Percentiles rank a stretch among this genome's conserved stretches.
Conservation (phyloP, 176 grass and related monocot genomes). For the Secale cereale region DNA sequence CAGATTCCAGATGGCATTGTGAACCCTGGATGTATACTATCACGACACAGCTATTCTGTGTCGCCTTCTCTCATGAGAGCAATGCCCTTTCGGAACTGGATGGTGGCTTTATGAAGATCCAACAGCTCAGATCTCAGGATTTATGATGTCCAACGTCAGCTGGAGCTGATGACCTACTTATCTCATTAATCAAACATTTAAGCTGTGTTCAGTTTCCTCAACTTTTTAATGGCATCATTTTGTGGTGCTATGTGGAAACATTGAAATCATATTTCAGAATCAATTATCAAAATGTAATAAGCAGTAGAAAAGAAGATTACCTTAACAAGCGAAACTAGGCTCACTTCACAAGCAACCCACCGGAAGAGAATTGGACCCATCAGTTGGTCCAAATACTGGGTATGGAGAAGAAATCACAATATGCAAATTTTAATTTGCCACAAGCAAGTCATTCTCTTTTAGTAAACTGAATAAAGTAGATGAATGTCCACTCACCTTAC, state of each 20-base stretch:
- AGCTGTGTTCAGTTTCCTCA: not conserved
- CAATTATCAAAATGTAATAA: constrained; percentile 2
- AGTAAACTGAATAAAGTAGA: constrained; percentile 16
- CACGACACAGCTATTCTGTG: not conserved
- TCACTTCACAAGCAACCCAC: constrained; percentile 95
- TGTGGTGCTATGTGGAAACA: not conserved
- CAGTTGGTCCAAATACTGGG: constrained; percentile 84
- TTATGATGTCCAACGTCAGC: not conserved
- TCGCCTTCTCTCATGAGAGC: not conserved
- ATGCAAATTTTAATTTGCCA: constrained; percentile 7
- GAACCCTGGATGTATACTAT: not conserved
- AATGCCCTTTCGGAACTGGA: not conserved
- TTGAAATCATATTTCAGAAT: constrained; percentile 2
- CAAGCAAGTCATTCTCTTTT: constrained; percentile 3
- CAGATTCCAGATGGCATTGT: not conserved
- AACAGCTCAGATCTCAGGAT: not conserved
- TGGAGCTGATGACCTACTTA: not conserved
- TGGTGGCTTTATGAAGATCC: constrained; percentile 1
- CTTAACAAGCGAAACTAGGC: constrained; percentile 84
- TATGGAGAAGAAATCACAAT: constrained; percentile 14
- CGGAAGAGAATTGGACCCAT: constrained; percentile 74
- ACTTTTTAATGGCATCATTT: not conserved
- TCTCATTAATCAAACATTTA: not conserved
- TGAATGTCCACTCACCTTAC: constrained; percentile 49
- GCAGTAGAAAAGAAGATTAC: constrained; percentile 38